phyloP scores from a whole-genome alignment of 1,139 yeast genomes.

The Kluyveromyces marxianus region DNA sequence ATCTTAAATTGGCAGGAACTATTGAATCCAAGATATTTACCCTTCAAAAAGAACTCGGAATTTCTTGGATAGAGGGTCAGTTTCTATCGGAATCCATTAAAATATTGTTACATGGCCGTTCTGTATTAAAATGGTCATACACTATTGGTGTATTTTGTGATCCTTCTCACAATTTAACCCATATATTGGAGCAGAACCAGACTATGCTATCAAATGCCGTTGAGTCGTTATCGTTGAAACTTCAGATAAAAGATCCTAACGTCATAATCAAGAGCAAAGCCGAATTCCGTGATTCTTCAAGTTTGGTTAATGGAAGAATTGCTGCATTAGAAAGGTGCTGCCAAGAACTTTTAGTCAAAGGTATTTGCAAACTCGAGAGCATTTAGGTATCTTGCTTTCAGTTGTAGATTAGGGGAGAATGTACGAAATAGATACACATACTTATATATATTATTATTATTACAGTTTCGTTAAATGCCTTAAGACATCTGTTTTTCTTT shows the following conservation, averaged over 20 bases:
- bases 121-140: slow-evolving; percentile 85
- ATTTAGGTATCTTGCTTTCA: background rate
- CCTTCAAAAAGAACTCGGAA: slow-evolving; percentile 54
- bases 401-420: no score
- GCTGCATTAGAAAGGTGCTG: slow-evolving; percentile 47
- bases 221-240: slow-evolving; percentile 69
- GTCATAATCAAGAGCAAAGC: slow-evolving; percentile 42
- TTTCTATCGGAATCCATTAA: slow-evolving; percentile 68
- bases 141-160: slow-evolving; percentile 68
- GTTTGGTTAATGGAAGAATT: slow-evolving; percentile 41
- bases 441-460: no score
- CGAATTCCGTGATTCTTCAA: slow-evolving; percentile 44
- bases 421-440: no score
- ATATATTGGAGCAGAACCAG: slow-evolving; percentile 69
- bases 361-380: slow-evolving; percentile 23
- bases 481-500: no score
- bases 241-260: slow-evolving; percentile 51
- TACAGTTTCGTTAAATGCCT: no score
- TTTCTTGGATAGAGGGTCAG: slow-evolving; percentile 89
- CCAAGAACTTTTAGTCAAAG: slow-evolving; percentile 35
- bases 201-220: slow-evolving; percentile 64
- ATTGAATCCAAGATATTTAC: slow-evolving; percentile 59
- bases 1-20: slow-evolving; percentile 51
- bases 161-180: slow-evolving; percentile 39
- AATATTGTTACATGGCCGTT: slow-evolving; percentile 60